Evolutionary conservation across 306 rosid species (phyloP), one percentile per base, ranked within the genome.

Genomic region (Lablab purpureus): DNA sequence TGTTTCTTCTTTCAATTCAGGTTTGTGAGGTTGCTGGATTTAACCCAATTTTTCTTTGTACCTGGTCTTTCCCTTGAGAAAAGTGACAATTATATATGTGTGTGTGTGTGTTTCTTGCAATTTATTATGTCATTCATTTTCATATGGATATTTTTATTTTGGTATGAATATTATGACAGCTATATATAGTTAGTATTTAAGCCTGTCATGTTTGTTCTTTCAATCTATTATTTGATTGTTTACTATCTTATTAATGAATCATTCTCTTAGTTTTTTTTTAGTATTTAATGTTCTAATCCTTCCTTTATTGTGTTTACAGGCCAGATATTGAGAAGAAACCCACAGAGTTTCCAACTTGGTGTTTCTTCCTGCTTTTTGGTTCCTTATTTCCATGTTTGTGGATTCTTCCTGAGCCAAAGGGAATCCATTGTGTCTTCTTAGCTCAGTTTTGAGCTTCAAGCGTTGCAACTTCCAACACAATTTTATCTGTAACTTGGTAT

Each of bases 231-330:
- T 84, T 78, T 40, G 63, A 45, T 62, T 58, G 55, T 54, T 74
- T 68, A 62, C 22, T 14, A 13, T 46, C 63, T 75, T 28, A 23
- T 45, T 11, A 6, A 50, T 25, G 10, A 25, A 6, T 34, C 67
- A 14, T 14, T 66, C 34, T 69, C 25, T 40, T 74, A 3, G 17
- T 22, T 74, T 63, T 67, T 18, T 40, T 43, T 52, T 23, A 32
- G 45, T 72, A 3, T 30, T 19, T 7, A 50, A 4, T 30, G 7
- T 64, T 80, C 81, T 85, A 69, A 85, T 73, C 21, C 59, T 51
- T 40, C 41, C 67, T 73, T 85, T 78, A 43, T 47, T 80, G 65
- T 86, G 47, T 21, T 82, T 81, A 65, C 88, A 87, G 90, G 80
- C 76, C 74, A 78, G 62, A 25, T 55, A 66, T 52, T 62, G 64